A percentile compares a stretch with the other conserved stretches of the same genome.
Conservation (phyloP, 2,329 filamentous ascomycete species). For the Trichoderma sp. region DNA sequence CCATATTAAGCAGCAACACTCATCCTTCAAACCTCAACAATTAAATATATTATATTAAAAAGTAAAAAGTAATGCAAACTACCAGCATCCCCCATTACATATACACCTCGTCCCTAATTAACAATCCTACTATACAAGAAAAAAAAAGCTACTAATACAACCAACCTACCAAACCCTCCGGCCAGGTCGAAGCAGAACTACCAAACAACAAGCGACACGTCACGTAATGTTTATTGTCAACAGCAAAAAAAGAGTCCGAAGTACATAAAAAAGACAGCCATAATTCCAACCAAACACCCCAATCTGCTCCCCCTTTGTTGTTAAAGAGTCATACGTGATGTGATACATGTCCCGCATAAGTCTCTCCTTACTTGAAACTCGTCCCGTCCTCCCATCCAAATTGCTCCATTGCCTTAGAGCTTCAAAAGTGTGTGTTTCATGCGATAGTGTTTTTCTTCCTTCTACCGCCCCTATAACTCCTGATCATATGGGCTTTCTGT, state of each 20-base stretch:
- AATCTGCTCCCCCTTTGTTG: neutral
- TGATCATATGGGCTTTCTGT: neutral
- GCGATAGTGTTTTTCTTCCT: neutral
- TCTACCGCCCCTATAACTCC: conserved; percentile 18
- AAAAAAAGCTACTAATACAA: conserved; percentile 6
- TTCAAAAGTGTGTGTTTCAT: neutral
- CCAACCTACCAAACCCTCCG: neutral
- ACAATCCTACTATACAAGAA: neutral
- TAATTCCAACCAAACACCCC: conserved; percentile 6
- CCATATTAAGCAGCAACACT: neutral
- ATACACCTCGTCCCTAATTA: neutral
- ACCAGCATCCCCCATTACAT: neutral
- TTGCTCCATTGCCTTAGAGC: neutral
- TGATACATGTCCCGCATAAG: neutral
- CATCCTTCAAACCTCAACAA: neutral
- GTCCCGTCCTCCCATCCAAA: neutral
- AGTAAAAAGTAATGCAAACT: neutral
- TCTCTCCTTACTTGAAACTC: neutral
- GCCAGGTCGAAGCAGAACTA: neutral
- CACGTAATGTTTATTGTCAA: conserved; percentile 15
- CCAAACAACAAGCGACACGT: conserved; percentile 2
- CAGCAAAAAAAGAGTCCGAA: neutral
- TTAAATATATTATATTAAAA: neutral
- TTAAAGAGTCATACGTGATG: conserved; percentile 1
- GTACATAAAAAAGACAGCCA: neutral